Conservation (phyloP, 306 rosid genomes). For the Pterocarpus santalinus region DNA sequence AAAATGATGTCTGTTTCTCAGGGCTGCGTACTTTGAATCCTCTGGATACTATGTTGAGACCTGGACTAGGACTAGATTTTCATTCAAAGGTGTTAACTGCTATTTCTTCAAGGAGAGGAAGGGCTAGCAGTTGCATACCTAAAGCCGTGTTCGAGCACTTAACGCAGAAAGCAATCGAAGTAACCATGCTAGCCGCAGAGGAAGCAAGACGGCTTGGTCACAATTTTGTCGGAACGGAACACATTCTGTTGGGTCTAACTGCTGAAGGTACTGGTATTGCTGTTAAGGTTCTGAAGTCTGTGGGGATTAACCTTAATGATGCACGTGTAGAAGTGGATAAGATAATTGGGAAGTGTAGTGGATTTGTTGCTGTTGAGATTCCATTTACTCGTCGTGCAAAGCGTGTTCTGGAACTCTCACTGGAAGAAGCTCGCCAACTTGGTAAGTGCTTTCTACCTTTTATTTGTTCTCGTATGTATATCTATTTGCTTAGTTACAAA, state of each 20-base stretch:
- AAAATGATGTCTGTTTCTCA: constrained; percentile 76
- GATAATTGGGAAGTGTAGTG: constrained; percentile 93
- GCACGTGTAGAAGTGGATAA: constrained; percentile 95
- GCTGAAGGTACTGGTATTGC: constrained; percentile 96
- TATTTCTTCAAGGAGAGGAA: constrained; percentile 57
- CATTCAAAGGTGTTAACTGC: constrained; percentile 63
- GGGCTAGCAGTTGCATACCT: constrained; percentile 70
- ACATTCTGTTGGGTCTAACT: constrained; percentile 83
- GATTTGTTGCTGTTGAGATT: constrained; percentile 92
- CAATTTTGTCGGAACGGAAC: constrained; percentile 94
- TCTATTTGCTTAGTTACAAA: not conserved
- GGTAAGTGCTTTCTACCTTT: constrained; percentile 53
- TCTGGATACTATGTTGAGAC: constrained; percentile 67
- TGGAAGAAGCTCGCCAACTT: constrained; percentile 93
- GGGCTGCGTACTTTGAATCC: constrained; percentile 76
- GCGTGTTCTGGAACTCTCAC: constrained; percentile 90
- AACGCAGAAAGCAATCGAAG: constrained; percentile 89
- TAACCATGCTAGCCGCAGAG: constrained; percentile 90
- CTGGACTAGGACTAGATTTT: constrained; percentile 45
- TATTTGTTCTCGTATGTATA: not conserved
- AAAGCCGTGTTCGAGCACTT: constrained; percentile 94
- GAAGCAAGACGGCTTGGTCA: constrained; percentile 94
- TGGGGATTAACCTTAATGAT: constrained; percentile 91
- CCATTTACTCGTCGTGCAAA: constrained; percentile 94
- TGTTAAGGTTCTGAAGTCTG: constrained; percentile 85